Percentiles rank a stretch among this genome's conserved stretches.
Evolutionary conservation across 331 rosid genomes (phyloP).

Genomic region (Dryas integrifolia): DNA sequence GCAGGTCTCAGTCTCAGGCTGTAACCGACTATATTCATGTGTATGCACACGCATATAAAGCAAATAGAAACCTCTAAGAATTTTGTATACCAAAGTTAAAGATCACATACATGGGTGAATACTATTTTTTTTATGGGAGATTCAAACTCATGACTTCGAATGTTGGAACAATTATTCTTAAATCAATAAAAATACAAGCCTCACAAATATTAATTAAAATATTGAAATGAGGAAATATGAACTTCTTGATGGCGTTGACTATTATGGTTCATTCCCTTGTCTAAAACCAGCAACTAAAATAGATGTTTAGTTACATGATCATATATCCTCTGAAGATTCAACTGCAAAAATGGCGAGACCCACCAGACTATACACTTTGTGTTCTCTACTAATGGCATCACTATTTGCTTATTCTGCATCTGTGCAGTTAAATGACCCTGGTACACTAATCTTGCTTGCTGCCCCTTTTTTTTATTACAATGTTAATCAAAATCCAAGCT

Average conservation of each 20-base stretch:
- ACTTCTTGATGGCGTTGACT: not conserved
- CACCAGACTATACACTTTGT: conserved; percentile 31
- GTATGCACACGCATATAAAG: too few relatives aligned
- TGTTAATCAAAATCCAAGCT: not conserved
- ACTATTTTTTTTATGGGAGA: too few relatives aligned
- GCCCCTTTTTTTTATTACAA: conserved; percentile 1
- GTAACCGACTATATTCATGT: not conserved
- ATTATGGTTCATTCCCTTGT: not conserved
- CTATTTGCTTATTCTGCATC: conserved; percentile 59
- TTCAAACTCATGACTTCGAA: too few relatives aligned
- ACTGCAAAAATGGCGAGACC: conserved; percentile 37
- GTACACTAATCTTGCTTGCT: conserved; percentile 30
- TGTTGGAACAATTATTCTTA: too few relatives aligned
- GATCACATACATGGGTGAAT: too few relatives aligned
- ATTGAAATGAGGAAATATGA: not conserved
- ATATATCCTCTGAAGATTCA: not conserved
- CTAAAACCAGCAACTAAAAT: not conserved
- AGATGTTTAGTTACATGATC: too few relatives aligned
- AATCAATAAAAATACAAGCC: too few relatives aligned
- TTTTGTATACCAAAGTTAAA: too few relatives aligned
- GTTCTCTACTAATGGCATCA: conserved; percentile 47
- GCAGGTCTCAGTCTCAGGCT: conserved; percentile 4
- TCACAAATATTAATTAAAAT: not conserved
- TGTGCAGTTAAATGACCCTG: conserved; percentile 59
- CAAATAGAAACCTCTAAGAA: too few relatives aligned